These are phyloP conservation scores for Nepenthes mirabilis DNA, from an alignment of 148 eudicot species.

Conservation along the genomic window DNA sequence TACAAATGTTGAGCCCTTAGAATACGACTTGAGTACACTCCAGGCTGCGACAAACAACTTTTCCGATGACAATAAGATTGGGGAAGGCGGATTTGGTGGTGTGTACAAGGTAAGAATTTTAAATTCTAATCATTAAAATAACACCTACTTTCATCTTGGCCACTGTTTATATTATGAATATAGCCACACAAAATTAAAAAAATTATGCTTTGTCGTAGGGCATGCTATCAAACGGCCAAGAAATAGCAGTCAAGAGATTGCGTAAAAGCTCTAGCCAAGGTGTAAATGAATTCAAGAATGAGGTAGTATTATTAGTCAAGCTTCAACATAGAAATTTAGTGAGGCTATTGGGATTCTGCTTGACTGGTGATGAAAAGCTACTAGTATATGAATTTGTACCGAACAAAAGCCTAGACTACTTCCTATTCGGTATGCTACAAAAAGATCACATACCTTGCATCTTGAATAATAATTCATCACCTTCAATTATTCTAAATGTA, in stretches of 20 bases:
- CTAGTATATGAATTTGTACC: slow-evolving; percentile 37
- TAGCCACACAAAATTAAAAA: too few relatives aligned
- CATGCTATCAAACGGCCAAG: too few relatives aligned
- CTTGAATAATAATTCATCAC: not conserved
- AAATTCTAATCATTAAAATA: too few relatives aligned
- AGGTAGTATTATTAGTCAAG: slow-evolving; percentile 1
- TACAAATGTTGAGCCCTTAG: too few relatives aligned
- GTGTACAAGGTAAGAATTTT: too few relatives aligned
- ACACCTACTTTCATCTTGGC: too few relatives aligned
- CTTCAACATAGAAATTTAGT: not conserved
- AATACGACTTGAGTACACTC: too few relatives aligned
- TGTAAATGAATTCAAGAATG: slow-evolving; percentile 14
- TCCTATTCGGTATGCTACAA: slow-evolving; percentile 16
- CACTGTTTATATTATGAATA: too few relatives aligned
- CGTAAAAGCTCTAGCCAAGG: slow-evolving; percentile 17
- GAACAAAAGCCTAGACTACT: slow-evolving; percentile 37
- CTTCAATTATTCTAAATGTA: not conserved
- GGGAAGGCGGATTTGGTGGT: too few relatives aligned
- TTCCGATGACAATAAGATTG: too few relatives aligned
- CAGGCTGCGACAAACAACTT: too few relatives aligned
- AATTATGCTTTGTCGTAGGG: too few relatives aligned
- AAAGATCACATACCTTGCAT: not conserved
- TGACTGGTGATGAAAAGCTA: slow-evolving; percentile 21
- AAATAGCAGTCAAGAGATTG: not conserved
- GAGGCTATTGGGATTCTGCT: slow-evolving; percentile 28